A percentile compares a stretch with the other conserved stretches of the same genome.
Conservation (phyloP, 1,139 yeast species). For the Yamadazyma siamensis region DNA sequence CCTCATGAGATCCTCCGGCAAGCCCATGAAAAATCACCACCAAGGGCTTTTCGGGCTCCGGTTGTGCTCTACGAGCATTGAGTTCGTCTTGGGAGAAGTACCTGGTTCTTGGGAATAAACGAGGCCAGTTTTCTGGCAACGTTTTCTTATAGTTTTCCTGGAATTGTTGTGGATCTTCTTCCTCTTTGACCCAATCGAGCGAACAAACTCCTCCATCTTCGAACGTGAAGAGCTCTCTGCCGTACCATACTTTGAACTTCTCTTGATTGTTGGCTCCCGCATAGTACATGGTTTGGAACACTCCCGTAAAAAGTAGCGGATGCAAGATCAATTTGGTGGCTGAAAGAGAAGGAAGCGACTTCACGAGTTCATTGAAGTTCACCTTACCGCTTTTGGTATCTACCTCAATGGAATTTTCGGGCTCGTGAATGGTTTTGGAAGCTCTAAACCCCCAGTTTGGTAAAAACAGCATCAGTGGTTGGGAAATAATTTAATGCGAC, state of each 20-base stretch:
- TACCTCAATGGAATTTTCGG: conserved; percentile 19
- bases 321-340: conserved; percentile 47
- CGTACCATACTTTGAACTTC: conserved; percentile 62
- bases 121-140: conserved; percentile 68
- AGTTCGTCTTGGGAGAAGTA: conserved; percentile 50
- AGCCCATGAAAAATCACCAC: conserved; percentile 77
- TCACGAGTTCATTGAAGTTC: conserved; percentile 22
- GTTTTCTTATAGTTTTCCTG: conserved; percentile 46
- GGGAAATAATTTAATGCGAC: no score
- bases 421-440: conserved; percentile 26
- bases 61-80: conserved; percentile 17
- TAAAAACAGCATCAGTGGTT: conserved; percentile 10
- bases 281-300: conserved; percentile 70
- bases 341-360: conserved; percentile 24
- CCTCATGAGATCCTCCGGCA: conserved; percentile 91
- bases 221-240: conserved; percentile 64
- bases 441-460: conserved; percentile 41
- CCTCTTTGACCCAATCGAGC: conserved; percentile 70
- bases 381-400: conserved; percentile 13
- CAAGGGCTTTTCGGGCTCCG: conserved; percentile 49
- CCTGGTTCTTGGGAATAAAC: conserved; percentile 75
- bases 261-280: conserved; percentile 53
- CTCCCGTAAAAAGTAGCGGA: conserved; percentile 69
- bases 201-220: conserved; percentile 68
- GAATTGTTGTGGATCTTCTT: conserved; percentile 48